Conservation (phyloP, 2,329 filamentous ascomycete species). For the Cladosporium cucumerinum region DNA sequence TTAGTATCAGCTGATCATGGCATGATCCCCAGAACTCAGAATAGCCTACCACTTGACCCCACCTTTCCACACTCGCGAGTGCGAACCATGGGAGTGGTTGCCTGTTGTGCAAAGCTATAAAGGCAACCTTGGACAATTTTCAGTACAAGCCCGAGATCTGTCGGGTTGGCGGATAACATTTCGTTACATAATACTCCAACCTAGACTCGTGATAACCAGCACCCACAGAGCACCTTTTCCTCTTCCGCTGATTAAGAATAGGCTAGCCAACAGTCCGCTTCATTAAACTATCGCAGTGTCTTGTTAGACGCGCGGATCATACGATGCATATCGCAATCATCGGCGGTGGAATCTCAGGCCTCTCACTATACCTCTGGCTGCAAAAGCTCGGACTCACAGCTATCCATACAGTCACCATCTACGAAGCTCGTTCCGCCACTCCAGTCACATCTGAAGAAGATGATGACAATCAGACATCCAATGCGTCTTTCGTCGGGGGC, state of each 20-base stretch:
- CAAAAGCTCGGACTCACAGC: slow-evolving; percentile 8
- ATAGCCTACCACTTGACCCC: not conserved
- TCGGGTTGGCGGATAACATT: not conserved
- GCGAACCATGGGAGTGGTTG: not conserved
- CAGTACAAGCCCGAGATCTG: no score
- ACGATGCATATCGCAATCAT: slow-evolving; percentile 17
- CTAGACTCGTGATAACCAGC: not conserved
- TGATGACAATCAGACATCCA: not conserved
- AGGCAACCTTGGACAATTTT: not conserved
- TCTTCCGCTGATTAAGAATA: not conserved
- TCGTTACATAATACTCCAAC: not conserved
- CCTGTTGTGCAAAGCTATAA: not conserved
- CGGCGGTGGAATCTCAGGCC: slow-evolving; percentile 18
- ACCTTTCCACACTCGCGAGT: not conserved
- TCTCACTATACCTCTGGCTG: slow-evolving; percentile 19
- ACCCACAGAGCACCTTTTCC: not conserved
- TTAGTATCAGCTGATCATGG: not conserved
- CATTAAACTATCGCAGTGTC: not conserved
- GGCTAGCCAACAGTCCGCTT: no score
- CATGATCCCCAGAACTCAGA: not conserved
- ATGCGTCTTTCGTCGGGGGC: slow-evolving; percentile 15
- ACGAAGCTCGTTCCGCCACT: slow-evolving; percentile 1
- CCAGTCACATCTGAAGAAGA: not conserved
- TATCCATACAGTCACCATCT: slow-evolving; percentile 13
- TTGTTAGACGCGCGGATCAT: not conserved